Conservation (phyloP, 1,139 yeast species). For the Saccharomyces pastorianus region DNA sequence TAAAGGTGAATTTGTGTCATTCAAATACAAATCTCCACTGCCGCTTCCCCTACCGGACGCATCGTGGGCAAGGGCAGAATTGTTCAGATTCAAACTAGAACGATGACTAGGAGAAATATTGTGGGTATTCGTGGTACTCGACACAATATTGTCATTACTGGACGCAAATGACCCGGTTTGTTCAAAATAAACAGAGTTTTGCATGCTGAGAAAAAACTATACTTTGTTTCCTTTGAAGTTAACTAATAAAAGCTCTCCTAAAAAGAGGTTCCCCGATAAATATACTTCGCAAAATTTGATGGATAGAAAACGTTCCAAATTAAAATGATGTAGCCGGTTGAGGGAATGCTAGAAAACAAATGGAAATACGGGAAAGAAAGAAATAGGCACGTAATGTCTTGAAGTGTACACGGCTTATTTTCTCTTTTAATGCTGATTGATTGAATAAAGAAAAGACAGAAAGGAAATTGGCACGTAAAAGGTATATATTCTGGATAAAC, state of each 20-base stretch:
- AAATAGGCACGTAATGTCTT: neutral
- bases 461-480: neutral
- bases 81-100: conserved; percentile 11
- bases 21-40: conserved; percentile 1
- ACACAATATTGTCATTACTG: neutral
- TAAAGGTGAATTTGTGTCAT: conserved; percentile 19
- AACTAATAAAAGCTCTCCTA: neutral
- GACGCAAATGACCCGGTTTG: neutral
- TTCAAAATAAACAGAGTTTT: conserved; percentile 3
- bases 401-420: neutral
- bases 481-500: neutral
- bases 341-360: neutral
- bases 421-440: neutral
- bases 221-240: neutral
- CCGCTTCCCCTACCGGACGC: conserved; percentile 7
- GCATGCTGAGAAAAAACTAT: neutral
- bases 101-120: conserved; percentile 14
- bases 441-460: neutral
- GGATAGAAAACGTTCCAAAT: no score
- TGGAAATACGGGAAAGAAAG: neutral
- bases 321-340: neutral
- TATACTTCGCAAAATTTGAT: no score
- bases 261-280: no score
- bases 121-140: conserved; percentile 5
- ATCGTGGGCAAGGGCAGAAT: conserved; percentile 2